Conservation (phyloP, 495 filamentous ascomycete species). For the Copromyces sp. region DNA sequence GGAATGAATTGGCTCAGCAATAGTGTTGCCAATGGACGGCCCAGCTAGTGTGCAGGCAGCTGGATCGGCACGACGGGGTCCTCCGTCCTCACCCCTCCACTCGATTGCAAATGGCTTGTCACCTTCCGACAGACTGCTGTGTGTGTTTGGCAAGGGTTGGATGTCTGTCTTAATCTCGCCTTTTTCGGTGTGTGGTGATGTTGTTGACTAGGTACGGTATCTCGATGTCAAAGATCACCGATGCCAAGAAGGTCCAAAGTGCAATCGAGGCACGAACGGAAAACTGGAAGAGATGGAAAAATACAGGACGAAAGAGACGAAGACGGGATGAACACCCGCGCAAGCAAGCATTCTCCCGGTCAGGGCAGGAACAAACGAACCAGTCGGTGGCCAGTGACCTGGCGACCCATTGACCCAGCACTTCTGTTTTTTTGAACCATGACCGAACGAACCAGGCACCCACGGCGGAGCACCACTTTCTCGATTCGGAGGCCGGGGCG, state of each 20-base stretch:
- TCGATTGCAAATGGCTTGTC: neutral
- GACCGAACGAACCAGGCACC: no score
- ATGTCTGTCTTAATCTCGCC: neutral
- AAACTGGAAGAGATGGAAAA: neutral
- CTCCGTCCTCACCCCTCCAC: neutral
- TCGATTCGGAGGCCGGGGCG: neutral
- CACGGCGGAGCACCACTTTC: neutral
- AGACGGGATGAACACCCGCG: neutral
- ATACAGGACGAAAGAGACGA: neutral
- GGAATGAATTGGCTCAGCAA: neutral
- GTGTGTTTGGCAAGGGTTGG: neutral
- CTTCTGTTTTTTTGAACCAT: neutral
- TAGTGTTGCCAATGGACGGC: neutral
- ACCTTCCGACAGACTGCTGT: neutral
- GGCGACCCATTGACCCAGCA: neutral
- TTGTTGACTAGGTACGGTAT: neutral
- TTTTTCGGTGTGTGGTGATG: neutral
- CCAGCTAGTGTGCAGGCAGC: neutral
- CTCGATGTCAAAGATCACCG: neutral
- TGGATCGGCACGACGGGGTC: neutral
- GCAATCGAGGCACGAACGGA: neutral
- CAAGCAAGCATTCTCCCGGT: no score
- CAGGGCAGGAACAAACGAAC: no score
- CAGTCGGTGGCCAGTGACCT: neutral
- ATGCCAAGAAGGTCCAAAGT: neutral